Percentiles rank a stretch among this genome's conserved stretches.
Evolutionary conservation across 306 rosid species (phyloP).

Genomic region (Ammopiptanthus mongolicus): DNA sequence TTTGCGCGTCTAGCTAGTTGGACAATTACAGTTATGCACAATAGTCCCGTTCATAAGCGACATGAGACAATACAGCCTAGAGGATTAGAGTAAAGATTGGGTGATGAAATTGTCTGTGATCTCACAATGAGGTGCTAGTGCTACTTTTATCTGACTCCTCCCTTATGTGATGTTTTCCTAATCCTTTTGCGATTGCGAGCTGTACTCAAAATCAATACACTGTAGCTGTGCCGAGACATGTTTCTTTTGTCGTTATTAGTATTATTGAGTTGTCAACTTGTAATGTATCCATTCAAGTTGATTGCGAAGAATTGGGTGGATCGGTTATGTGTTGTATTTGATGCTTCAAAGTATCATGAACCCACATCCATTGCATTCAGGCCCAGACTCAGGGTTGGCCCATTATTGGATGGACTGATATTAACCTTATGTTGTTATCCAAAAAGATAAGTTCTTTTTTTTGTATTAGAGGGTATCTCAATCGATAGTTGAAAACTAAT

Average conservation of each 20-base stretch:
- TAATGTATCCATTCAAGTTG: not conserved
- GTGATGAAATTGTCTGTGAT: not conserved
- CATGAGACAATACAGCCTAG: constrained; percentile 15
- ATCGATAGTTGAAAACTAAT: no score
- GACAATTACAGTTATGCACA: not conserved
- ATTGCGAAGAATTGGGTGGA: not conserved
- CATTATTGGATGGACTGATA: not conserved
- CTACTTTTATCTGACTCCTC: not conserved
- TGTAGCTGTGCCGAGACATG: not conserved
- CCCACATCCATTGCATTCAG: not conserved
- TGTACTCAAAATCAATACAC: not conserved
- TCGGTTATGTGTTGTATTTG: not conserved
- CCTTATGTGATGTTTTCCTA: not conserved
- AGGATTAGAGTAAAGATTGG: constrained; percentile 7
- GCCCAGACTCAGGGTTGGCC: not conserved
- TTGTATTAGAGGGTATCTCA: no score
- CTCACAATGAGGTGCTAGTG: not conserved
- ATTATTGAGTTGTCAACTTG: not conserved
- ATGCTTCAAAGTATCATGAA: not conserved
- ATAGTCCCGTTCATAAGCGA: constrained; percentile 16
- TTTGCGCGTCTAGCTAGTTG: not conserved
- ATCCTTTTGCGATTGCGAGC: constrained; percentile 2
- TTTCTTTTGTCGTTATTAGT: not conserved
- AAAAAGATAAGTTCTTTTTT: no score
- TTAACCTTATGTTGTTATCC: no score